Evolutionary conservation across 129 eudicot genomes (phyloP).

Genomic region (Gnaphalium uliginosum): DNA sequence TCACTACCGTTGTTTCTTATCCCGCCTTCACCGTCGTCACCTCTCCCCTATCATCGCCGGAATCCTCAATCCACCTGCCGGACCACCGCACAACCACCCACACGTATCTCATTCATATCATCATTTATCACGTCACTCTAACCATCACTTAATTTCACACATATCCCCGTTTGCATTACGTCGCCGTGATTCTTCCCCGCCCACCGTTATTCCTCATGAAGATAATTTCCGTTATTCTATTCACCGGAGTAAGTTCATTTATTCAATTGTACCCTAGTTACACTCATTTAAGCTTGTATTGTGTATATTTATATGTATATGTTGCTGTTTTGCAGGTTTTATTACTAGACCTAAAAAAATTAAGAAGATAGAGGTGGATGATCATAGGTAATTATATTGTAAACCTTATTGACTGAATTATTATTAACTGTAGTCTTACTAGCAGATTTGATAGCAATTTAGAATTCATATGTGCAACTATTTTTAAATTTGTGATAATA

Average conservation of each 20-base stretch:
- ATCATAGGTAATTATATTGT: slow-evolving; percentile 68
- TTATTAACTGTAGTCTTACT: not conserved
- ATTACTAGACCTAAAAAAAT: slow-evolving; percentile 73
- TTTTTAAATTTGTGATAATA: not conserved
- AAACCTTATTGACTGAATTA: not conserved
- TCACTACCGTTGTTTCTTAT: slow-evolving; percentile 14
- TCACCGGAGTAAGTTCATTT: slow-evolving; percentile 39
- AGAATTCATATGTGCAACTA: not conserved
- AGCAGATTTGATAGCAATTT: no score
- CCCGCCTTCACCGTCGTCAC: slow-evolving; percentile 20
- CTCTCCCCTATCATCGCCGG: slow-evolving; percentile 22
- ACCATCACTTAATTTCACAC: not conserved
- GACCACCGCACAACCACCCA: slow-evolving; percentile 3
- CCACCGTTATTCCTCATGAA: not conserved
- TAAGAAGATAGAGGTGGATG: slow-evolving; percentile 58
- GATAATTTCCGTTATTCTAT: slow-evolving; percentile 25
- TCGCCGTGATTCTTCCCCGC: slow-evolving; percentile 14
- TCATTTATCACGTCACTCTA: not conserved
- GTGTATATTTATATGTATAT: not conserved
- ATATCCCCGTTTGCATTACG: slow-evolving; percentile 19
- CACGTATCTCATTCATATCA: slow-evolving; percentile 21
- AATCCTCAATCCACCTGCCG: slow-evolving; percentile 8
- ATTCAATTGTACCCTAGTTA: not conserved
- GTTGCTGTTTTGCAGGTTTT: slow-evolving; percentile 46
- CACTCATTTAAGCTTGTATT: not conserved